Percentiles rank a stretch among this genome's conserved stretches.
Conservation (phyloP, 2,329 filamentous ascomycete genomes). For the Fusarium haematococcum region DNA sequence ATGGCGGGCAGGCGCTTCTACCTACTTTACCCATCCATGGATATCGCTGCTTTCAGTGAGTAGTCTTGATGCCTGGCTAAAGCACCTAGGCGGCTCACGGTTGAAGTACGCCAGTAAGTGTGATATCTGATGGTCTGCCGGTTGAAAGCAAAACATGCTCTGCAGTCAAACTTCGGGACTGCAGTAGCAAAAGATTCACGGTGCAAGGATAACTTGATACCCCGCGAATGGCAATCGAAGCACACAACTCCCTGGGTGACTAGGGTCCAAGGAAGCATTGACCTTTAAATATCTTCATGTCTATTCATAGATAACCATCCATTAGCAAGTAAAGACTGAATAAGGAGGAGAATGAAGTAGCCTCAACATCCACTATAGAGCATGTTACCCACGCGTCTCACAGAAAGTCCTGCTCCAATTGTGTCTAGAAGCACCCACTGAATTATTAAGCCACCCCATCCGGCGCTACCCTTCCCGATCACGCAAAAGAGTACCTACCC, state of each 20-base stretch:
- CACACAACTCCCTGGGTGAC: not conserved
- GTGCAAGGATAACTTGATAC: not conserved
- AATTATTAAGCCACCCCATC: constrained; percentile 47
- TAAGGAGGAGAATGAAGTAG: not conserved
- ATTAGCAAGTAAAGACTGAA: not conserved
- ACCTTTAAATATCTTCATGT: not conserved
- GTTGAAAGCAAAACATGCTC: not conserved
- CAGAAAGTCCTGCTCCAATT: constrained; percentile 8
- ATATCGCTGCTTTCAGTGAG: not conserved
- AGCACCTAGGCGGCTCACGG: not conserved
- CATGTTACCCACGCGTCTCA: not conserved
- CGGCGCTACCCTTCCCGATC: constrained; percentile 22
- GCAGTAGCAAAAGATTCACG: not conserved
- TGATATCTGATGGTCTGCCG: not conserved
- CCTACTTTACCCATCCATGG: not conserved
- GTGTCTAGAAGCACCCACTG: constrained; percentile 36
- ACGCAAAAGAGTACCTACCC: constrained; percentile 24
- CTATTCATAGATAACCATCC: not conserved
- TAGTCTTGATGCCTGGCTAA: not conserved
- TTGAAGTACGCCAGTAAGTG: not conserved
- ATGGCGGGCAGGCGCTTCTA: not conserved
- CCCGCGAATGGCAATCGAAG: not conserved
- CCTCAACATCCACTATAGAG: not conserved
- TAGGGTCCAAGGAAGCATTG: not conserved
- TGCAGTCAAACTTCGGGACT: not conserved